Conservation (phyloP, 2,329 filamentous ascomycete genomes). For the Canariomyces notabilis region DNA sequence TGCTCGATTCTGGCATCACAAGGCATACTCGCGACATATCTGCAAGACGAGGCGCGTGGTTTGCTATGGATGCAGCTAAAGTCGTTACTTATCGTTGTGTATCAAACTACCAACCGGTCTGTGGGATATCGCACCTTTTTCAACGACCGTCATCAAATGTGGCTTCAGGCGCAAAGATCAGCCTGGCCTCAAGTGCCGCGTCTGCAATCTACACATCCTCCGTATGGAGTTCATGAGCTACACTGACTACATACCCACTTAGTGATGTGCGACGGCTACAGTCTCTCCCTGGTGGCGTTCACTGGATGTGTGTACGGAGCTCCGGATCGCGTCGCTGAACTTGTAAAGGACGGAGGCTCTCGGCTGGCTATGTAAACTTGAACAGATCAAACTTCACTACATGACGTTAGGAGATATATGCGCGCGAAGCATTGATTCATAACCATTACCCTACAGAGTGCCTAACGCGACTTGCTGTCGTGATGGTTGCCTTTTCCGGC, state of each 20-base stretch:
- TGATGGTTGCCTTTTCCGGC: slow-evolving; percentile 14
- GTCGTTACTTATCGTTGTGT: too few species aligned
- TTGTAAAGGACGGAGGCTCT: too few species aligned
- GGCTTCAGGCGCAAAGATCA: neutral
- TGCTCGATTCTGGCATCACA: too few species aligned
- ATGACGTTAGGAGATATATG: neutral
- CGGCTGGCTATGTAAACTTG: neutral
- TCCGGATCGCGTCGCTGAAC: too few species aligned
- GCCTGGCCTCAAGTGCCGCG: neutral
- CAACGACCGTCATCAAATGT: neutral
- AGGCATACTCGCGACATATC: neutral
- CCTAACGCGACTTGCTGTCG: slow-evolving; percentile 1
- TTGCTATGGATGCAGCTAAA: slow-evolving; percentile 7
- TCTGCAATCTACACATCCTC: too few species aligned
- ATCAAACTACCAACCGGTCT: slow-evolving; percentile 2
- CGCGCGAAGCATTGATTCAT: neutral
- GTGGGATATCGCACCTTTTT: neutral
- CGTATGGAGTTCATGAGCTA: too few species aligned
- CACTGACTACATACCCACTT: too few species aligned
- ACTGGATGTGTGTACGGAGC: too few species aligned
- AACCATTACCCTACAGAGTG: neutral
- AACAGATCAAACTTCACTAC: neutral
- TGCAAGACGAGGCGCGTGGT: slow-evolving; percentile 3
- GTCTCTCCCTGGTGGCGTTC: too few species aligned
- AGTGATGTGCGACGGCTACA: too few species aligned